Base-by-base conservation (phyloP, 1,139 yeast genomes). In the Tardiomyces depauwii region DNA sequence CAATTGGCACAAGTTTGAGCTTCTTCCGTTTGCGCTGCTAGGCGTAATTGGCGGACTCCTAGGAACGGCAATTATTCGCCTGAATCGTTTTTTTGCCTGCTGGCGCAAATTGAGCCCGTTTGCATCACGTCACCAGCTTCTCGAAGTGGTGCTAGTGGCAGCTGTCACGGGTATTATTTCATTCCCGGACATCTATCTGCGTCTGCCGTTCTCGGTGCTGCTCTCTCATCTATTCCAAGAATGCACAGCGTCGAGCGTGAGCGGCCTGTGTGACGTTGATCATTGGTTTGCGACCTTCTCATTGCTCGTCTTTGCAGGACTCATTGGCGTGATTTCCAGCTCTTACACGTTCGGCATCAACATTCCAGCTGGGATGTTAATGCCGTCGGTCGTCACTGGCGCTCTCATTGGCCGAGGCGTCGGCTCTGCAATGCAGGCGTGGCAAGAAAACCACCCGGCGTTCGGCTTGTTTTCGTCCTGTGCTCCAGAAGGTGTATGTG, bases 371-470 rank as follows among this genome's bases (percentile, higher is more conserved):
- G 94, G 93, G 0, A 70, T 83, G 2, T 64, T 84, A 47, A 76
- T 80, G 76, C 93, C 94, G 0, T 76, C 86, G 0, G 67, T 84
- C 55, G 77, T 78, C 0, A 67, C 82, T 16, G 94, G 94, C 2
- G 93, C 85, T 0, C 65, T 80, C 1, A 65, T 75, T 10, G 94
- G 94, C 0, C 64, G 95, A 45, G 64, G 81, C 5, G 55, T 82
- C 6, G 95, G 95, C 0, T 69, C 80, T 2, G 43, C 79, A 1
- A 71, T 83, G 63, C 64, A 46, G 45, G 47, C 57, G 1, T 52
- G 65, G 55, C 63, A 64, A 14, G 59, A 53, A 13, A 48, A 52
- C 4, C 51, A 57, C 44, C 63, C 66, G 1, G 53, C 47, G 3
- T 55, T 59, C 18, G 46, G 59, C 30, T 49, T 66, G 40, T 60